Conservation (phyloP, 768 basidiomycete species). For the Mycena galopus region DNA sequence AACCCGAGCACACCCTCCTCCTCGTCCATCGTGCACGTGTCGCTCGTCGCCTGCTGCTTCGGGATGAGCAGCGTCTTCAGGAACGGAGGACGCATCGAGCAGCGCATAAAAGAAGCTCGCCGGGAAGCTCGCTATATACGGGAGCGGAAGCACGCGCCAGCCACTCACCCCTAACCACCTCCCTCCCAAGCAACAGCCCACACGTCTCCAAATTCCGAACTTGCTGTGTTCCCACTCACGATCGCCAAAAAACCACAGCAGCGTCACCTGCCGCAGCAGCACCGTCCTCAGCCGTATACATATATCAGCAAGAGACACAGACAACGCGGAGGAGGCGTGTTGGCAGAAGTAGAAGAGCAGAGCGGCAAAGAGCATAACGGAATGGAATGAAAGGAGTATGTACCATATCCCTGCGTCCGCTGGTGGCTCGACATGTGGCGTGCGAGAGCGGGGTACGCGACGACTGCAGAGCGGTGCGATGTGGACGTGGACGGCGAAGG, state of each 20-base stretch:
- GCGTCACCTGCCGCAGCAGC: slow-evolving; percentile 74
- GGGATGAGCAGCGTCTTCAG: slow-evolving; percentile 81
- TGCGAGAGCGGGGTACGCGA: slow-evolving; percentile 30
- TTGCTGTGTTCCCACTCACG: slow-evolving; percentile 82
- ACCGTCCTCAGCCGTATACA: slow-evolving; percentile 32
- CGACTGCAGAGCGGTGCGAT: background rate
- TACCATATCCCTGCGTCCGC: slow-evolving; percentile 33
- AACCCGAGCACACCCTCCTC: slow-evolving; percentile 90
- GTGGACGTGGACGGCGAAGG: background rate
- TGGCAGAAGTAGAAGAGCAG: no score
- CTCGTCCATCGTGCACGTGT: slow-evolving; percentile 94
- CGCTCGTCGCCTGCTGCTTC: slow-evolving; percentile 88
- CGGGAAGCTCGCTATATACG: no score
- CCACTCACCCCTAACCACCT: slow-evolving; percentile 31
- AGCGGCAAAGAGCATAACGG: no score
- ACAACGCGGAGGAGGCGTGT: no score
- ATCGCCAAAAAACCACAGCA: slow-evolving; percentile 84
- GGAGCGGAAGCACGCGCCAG: background rate
- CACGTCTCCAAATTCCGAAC: slow-evolving; percentile 90
- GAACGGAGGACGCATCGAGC: background rate
- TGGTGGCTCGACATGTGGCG: slow-evolving; percentile 34
- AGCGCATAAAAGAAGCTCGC: no score
- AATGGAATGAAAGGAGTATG: no score
- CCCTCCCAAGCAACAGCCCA: slow-evolving; percentile 84
- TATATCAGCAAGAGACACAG: no score